Conservation (phyloP, 495 filamentous ascomycete species). For the Podospora pseudocomata region DNA sequence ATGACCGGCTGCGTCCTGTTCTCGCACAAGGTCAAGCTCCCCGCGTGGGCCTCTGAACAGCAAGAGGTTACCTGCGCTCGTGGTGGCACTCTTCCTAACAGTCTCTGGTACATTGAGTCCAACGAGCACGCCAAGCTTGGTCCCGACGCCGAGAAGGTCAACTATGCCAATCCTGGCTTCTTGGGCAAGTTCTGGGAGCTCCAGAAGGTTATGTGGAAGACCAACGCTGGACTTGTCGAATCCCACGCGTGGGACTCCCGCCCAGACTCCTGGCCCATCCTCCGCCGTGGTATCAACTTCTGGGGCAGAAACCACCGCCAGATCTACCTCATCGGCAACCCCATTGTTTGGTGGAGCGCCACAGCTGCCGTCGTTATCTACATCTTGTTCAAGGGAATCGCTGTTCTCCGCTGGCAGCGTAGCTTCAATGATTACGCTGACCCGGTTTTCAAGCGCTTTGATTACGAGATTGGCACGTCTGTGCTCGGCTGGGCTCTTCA, state of each 20-base stretch:
- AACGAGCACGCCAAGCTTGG: constrained; percentile 78
- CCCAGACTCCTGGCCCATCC: constrained; percentile 87
- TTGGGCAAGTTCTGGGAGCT: constrained; percentile 98
- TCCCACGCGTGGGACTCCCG: constrained; percentile 98
- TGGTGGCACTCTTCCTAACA: constrained; percentile 89
- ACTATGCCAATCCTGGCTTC: constrained; percentile 92
- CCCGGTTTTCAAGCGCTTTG: constrained; percentile 85
- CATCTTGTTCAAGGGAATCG: constrained; percentile 76
- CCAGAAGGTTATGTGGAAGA: constrained; percentile 99
- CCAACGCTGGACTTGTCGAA: constrained; percentile 93
- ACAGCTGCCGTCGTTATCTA: constrained; percentile 79
- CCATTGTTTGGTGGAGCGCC: constrained; percentile 89
- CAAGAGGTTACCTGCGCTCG: constrained; percentile 98
- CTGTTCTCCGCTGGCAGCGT: constrained; percentile 90
- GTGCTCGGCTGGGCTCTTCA: constrained; percentile 93
- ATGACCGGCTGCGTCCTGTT: constrained; percentile 98
- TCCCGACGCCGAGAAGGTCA: constrained; percentile 79
- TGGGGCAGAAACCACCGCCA: constrained; percentile 94
- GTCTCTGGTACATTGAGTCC: constrained; percentile 90
- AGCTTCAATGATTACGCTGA: constrained; percentile 80
- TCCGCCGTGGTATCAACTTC: constrained; percentile 97
- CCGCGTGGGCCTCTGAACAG: constrained; percentile 94
- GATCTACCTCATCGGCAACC: constrained; percentile 95
- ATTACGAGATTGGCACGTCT: constrained; percentile 89
- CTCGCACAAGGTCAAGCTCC: constrained; percentile 97